Percentiles rank a stretch among this genome's conserved stretches.
These are phyloP conservation scores for Didymella pinodella DNA, from an alignment of 2,329 filamentous ascomycete genomes.

Conservation along the genomic window DNA sequence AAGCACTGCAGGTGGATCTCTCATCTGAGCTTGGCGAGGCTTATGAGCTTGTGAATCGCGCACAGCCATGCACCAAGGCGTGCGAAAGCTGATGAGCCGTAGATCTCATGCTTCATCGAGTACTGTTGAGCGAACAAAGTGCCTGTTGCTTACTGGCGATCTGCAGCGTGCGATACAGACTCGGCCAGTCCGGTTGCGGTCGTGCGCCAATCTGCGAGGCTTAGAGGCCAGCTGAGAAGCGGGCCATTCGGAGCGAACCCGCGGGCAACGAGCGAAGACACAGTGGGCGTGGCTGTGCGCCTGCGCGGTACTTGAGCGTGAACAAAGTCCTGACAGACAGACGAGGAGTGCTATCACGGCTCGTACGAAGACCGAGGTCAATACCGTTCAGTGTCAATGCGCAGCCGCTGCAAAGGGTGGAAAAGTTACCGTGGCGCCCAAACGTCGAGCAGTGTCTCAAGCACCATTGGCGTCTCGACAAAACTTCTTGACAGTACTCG, in stretches of 20 bases:
- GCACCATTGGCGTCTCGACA: too few relatives aligned
- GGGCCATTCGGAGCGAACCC: not conserved
- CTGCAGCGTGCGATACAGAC: not conserved
- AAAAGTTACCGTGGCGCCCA: not conserved
- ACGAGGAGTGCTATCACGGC: too few relatives aligned
- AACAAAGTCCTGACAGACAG: not conserved
- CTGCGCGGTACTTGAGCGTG: not conserved
- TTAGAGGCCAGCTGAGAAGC: not conserved
- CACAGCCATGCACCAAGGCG: conserved; percentile 7
- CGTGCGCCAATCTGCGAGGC: not conserved
- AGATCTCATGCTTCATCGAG: conserved; percentile 3
- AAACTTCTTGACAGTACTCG: too few relatives aligned
- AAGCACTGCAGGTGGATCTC: conserved; percentile 9
- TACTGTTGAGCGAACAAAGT: not conserved
- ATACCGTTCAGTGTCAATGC: not conserved
- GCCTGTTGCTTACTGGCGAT: not conserved
- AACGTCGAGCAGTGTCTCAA: not conserved
- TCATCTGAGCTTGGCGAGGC: conserved; percentile 14
- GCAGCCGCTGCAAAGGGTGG: not conserved
- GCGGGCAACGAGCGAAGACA: conserved; percentile 1
- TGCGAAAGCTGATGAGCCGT: not conserved
- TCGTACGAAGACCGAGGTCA: not conserved
- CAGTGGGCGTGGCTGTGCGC: conserved; percentile 2
- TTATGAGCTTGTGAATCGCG: conserved; percentile 7
- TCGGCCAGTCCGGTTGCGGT: not conserved